Evolutionary conservation across 164 flowering plant genomes (phyloP).

Genomic region (Malania oleifera): DNA sequence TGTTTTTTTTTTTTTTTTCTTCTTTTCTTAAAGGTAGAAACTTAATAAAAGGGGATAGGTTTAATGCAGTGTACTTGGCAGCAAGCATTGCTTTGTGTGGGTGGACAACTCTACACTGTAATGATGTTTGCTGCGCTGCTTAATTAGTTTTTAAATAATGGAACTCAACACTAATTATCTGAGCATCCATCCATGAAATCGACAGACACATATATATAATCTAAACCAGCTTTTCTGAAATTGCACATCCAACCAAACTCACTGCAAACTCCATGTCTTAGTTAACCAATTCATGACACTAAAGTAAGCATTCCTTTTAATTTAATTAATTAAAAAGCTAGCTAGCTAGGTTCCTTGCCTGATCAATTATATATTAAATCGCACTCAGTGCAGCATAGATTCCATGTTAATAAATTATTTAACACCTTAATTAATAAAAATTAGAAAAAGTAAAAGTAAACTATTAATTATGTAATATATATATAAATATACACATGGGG

Average conservation of each 20-base stretch:
- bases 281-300: slow-evolving; percentile 7
- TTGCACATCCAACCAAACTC: slow-evolving; percentile 7
- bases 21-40: no score
- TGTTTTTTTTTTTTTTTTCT: no score
- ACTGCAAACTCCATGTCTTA: slow-evolving; percentile 19
- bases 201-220: slow-evolving; percentile 19
- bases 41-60: no score
- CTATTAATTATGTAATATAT: no score
- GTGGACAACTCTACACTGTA: neutral
- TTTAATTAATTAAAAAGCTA: no score
- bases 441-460: slow-evolving; percentile 18
- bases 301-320: slow-evolving; percentile 5
- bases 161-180: slow-evolving; percentile 9
- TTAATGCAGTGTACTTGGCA: no score
- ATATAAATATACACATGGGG: no score
- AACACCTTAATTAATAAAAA: slow-evolving; percentile 13
- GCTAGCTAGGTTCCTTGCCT: slow-evolving; percentile 15
- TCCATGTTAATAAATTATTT: slow-evolving; percentile 24
- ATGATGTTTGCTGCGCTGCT: slow-evolving; percentile 3
- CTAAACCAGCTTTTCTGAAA: slow-evolving; percentile 15
- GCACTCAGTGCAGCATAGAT: slow-evolving; percentile 22
- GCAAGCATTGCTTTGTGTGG: no score
- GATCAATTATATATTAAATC: neutral
- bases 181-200: slow-evolving; percentile 16
- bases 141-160: neutral